Evolutionary conservation across 164 flowering plant species (phyloP), one percentile per base, ranked within the genome.

Genomic region (Macadamia tetraphylla): DNA sequence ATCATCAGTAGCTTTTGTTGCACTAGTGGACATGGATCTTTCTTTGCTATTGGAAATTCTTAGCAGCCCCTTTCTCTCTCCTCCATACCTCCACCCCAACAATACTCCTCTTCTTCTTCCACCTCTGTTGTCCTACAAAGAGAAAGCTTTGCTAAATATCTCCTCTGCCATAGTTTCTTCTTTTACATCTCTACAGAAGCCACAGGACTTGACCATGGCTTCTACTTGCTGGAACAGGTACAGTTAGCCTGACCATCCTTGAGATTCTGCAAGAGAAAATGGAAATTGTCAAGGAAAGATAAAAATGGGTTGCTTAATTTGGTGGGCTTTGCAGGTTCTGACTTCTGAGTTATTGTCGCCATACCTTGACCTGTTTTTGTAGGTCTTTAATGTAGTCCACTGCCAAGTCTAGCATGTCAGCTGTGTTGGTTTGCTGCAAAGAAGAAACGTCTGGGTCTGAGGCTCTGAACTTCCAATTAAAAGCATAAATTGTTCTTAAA

Each of bases 371-470:
- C 68, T 94, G 85, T 57, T 77, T 75, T 73, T 94, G 97, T 23
- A 94, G 94, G 18, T 88, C 93, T 79, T 90, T 94, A 8, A 94
- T 90, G 80, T 94, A 87, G 5, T 92, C 97, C 32, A 92, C 97
- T 4, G 99, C 98, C 79, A 90, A 84, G 73, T 94, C 98, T 73
- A 94, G 67, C 99, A 94, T 94, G 78, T 94, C 99, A 14, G 98
- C 80, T 2, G 97, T 94, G 86, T 86, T 94, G 49, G 97, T 92
- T 94, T 94, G 98, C 97, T 93, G 91, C 72, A 69, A 66, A 70
- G 40, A 0, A 65, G 43, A 46, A 49, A 49, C 46, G 57, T 12
- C 29, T 0, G 40, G 3, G 40, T 40, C 65, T 23, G 29, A 68
- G 63, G 42, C 3, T 23, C 2, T 29, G 23, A 23, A 57, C 15